Evolutionary conservation across 305 asterid species (phyloP).

Genomic region (Fraxinus platypoda): DNA sequence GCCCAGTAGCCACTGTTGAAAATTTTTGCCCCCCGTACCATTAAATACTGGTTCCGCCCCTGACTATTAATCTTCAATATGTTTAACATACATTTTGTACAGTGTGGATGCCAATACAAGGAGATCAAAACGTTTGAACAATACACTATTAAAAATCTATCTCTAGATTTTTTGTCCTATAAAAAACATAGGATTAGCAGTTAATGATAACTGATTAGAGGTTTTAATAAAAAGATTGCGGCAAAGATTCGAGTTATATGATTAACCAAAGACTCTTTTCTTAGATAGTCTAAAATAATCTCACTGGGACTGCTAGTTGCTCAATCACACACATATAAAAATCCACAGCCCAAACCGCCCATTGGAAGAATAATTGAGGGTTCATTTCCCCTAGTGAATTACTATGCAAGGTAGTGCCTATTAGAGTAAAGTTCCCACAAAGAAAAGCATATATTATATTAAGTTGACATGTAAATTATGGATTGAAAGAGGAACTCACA

Average conservation of each 20-base stretch:
- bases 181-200: background rate
- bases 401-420: slow-evolving; percentile 14
- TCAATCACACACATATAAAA: background rate
- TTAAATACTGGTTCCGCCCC: too few species aligned
- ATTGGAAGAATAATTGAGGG: slow-evolving; percentile 20
- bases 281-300: background rate
- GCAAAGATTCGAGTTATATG: background rate
- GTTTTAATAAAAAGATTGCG: background rate
- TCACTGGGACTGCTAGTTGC: slow-evolving; percentile 2
- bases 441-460: slow-evolving; percentile 4
- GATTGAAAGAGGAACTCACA: slow-evolving; percentile 32
- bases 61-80: background rate
- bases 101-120: background rate
- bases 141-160: background rate
- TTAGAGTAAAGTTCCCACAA: slow-evolving; percentile 17
- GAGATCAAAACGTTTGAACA: background rate
- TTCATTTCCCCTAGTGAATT: slow-evolving; percentile 26
- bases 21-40: too few species aligned
- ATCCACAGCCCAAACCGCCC: slow-evolving; percentile 30
- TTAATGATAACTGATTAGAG: background rate
- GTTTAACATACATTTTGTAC: background rate
- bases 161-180: background rate
- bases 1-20: too few species aligned
- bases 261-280: background rate
- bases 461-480: slow-evolving; percentile 31